phyloP scores from a whole-genome alignment of 257 asterid species.

The Asclepias syriaca region DNA sequence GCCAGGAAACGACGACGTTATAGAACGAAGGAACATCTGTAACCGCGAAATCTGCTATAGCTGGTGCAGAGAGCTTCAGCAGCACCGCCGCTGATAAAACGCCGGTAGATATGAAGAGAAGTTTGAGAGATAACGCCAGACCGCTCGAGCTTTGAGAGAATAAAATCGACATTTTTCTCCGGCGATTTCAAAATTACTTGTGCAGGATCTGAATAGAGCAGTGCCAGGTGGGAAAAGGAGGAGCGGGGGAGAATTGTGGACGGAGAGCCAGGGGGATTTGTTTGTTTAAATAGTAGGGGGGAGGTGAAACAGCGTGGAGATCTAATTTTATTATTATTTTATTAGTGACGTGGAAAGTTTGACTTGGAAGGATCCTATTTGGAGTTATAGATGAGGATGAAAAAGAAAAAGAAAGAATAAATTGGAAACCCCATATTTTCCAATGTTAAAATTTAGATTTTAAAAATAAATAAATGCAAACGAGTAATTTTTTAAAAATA shows the following conservation, averaged over 20 bases:
- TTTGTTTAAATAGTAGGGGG: background rate
- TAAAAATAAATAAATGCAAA: too few species aligned
- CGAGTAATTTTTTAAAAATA: too few species aligned
- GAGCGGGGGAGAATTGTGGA: background rate
- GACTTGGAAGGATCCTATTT: background rate
- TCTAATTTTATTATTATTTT: background rate
- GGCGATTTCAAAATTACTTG: background rate
- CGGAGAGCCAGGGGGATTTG: background rate
- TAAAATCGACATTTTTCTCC: conserved; percentile 21
- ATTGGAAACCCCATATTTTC: too few species aligned
- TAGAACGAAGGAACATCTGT: conserved; percentile 51
- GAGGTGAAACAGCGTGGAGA: background rate
- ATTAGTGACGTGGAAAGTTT: background rate
- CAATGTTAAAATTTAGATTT: too few species aligned
- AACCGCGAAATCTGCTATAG: conserved; percentile 42
- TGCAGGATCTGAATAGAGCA: background rate
- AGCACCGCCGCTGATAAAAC: conserved; percentile 56
- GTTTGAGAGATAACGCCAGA: conserved; percentile 29
- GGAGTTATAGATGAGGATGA: background rate
- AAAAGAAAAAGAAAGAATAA: too few species aligned
- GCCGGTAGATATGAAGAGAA: conserved; percentile 43
- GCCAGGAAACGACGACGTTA: conserved; percentile 65
- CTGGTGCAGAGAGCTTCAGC: conserved; percentile 46
- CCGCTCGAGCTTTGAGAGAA: conserved; percentile 19
- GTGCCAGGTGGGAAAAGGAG: background rate